Evolutionary conservation across 208 protist species (phyloP), one percentile per base, ranked within the genome.

Genomic region (Wallacemonas rigidus): DNA sequence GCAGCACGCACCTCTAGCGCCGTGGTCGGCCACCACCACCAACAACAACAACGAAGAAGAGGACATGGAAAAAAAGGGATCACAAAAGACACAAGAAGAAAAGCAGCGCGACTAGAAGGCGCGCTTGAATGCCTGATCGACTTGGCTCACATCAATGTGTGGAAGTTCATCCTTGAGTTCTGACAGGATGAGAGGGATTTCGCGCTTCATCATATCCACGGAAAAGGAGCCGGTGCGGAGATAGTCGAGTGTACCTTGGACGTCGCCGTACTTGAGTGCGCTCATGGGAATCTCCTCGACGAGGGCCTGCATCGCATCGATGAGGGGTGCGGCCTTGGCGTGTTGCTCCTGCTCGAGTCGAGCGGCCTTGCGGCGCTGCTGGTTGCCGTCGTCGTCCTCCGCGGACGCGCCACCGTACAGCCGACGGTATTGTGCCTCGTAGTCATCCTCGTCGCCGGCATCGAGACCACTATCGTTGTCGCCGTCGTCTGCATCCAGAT

Each of bases 211-310:
- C 50, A 90, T 73, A 11, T 67, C 79, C 6, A 76, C 47, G 2
- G 85, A 81, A 0, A 91, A 89, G 44, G 75, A 53, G 8, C 86
- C 76, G 39, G 79, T 80, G 9, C 69, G 47, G 35, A 94, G 54
- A 48, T 92, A 93, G 35, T 83, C 79, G 8, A 96, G 57, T 39
- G 87, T 92, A 38, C 89, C 89, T 47, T 87, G 67, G 9, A 96
- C 84, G 2, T 79, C 76, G 2, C 83, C 85, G 36, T 83, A 86
- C 26, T 79, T 75, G 17, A 83, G 81, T 0, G 84, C 72, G 11
- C 76, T 64, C 72, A 76, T 79, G 2, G 86, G 82, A 6, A 92
- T 55, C 3, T 62, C 50, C 38, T 68, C 48, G 0, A 89, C 44
- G 35, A 91, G n/a, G 7, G 76, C 65, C 44, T 80, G 72, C 17